Base-by-base conservation (phyloP, 2,329 filamentous ascomycete species). In the Zymoseptoria ardabiliae region DNA sequence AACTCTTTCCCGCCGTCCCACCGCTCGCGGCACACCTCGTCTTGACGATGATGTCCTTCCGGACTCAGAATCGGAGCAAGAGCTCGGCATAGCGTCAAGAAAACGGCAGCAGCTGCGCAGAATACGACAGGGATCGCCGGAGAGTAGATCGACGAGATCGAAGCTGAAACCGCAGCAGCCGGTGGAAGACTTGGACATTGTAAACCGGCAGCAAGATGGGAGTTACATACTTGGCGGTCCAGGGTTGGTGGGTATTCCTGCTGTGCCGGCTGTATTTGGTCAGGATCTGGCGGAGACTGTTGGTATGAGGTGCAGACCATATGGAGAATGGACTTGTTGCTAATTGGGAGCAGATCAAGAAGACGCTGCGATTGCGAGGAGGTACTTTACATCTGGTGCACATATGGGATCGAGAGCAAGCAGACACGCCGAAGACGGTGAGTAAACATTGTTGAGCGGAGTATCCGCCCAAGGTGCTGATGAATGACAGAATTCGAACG, bases 181-280 rank as follows among this genome's bases (percentile, higher is more conserved):
- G 48, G 58, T 45, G 21, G 66, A 65, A 54, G 63, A 67, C 48
- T 49, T 56, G 53, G 68, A 70, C 4, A 65, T 71, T 23, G 68
- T 71, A 28, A 68, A 68, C 50, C 52, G 69, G 59, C 67, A 66
- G 53, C 50, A 66, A 13, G 64, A 69, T 54, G 69, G 69, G 4
- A 64, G 58, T 9, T 69, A 65, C 51, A 57, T 71, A 49, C 60
- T 69, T 11, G 66, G 58, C 21, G 61, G 58, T 7, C 41, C 56
- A n/a, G 51, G 56, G 35, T 41, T 57, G 23, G 58, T 58, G 3
- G 22, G 22, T 10, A 51, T 49, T 17, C 45, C 55, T 51, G 56
- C 56, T 19, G 45, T 56, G 21, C 25, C 53, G 35, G 30, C 56
- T 8, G 61, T 63, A 48, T 63, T 62, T 50, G 56, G 49, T 23